A percentile compares a stretch with the other conserved stretches of the same genome.
phyloP scores from a whole-genome alignment of 176 grass and related monocot species.

The Oryza glaberrima region DNA sequence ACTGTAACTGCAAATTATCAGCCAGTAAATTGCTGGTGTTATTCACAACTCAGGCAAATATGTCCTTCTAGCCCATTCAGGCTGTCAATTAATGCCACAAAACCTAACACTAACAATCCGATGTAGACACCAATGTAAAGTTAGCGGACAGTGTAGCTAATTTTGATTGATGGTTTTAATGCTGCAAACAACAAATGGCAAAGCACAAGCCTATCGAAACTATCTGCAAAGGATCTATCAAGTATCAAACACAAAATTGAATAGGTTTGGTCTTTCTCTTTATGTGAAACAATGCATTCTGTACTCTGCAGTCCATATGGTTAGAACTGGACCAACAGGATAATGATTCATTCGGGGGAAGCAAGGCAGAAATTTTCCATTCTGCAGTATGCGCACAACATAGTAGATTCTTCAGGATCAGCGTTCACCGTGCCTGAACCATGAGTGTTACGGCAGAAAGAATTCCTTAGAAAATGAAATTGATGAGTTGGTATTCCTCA shows the following conservation, averaged over 20 bases:
- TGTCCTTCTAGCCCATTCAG: neutral
- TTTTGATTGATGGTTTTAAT: conserved; percentile 28
- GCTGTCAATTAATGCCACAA: neutral
- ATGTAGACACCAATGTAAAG: conserved; percentile 33
- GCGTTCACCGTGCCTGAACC: neutral
- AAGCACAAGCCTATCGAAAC: neutral
- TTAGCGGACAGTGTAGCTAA: conserved; percentile 12
- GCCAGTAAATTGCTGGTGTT: neutral
- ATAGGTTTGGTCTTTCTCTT: neutral
- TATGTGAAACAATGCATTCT: neutral
- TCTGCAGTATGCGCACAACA: neutral
- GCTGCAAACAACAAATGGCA: neutral
- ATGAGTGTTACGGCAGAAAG: neutral
- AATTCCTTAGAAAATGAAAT: neutral
- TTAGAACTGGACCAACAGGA: conserved; percentile 3
- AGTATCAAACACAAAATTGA: neutral
- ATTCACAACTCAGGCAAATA: conserved; percentile 22
- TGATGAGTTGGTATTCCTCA: neutral
- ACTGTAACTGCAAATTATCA: neutral
- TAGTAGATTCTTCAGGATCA: conserved; percentile 19
- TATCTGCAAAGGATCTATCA: neutral
- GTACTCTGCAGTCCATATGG: neutral
- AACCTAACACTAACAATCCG: neutral
- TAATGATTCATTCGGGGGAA: neutral
- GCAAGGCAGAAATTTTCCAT: neutral